Evolutionary conservation across 2,329 filamentous ascomycete genomes (phyloP), one percentile per base, ranked within the genome.

Genomic region (Stemphylium lycopersici): DNA sequence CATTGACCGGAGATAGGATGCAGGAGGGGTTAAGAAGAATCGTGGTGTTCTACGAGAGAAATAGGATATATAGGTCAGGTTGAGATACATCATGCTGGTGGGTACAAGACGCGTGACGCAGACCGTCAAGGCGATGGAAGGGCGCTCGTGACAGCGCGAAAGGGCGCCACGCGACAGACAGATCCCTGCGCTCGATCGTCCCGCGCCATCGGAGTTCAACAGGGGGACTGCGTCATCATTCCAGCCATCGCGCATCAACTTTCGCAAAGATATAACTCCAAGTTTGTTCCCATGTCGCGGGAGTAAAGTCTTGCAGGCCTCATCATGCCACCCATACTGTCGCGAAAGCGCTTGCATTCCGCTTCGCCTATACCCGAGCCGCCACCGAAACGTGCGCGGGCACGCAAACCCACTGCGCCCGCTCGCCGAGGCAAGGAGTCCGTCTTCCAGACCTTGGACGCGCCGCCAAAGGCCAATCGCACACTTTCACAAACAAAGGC

Each of bases 291-390:
- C 18, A 54, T 60, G 40, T 29, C 34, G 3, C 43, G 13, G 55
- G 52, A 52, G 26, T 33, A 26, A 29, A 48, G 4, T 20, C 3
- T 2, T 24, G 12, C 4, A 24, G 55, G 52, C 50, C 55, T 15
- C 15, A 58, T 12, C 5, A 91, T 91, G 88, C 87, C 89, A 67
- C 88, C 89, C 20, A 78, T 84, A 61, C 80, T 90, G 13, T 81
- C 87, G 43, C 85, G 87, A 63, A 92, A 91, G 76, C 83, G 87
- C 56, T 66, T 85, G 62, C 83, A 81, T 33, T 63, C 63, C n/a
- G 59, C 64, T 56, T 83, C 84, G 1, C 76, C 81, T 0, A 73
- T 77, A 2, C 72, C 77, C 24, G 67, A 71, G 29, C 66, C 73
- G 39, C 59, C 59, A 34, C 51, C 63, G 10, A 73, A 72, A 53